Evolutionary conservation across 805 yeast genomes (phyloP), one percentile per base, ranked within the genome.

Genomic region (Wickerhamomyces rabaulensis): DNA sequence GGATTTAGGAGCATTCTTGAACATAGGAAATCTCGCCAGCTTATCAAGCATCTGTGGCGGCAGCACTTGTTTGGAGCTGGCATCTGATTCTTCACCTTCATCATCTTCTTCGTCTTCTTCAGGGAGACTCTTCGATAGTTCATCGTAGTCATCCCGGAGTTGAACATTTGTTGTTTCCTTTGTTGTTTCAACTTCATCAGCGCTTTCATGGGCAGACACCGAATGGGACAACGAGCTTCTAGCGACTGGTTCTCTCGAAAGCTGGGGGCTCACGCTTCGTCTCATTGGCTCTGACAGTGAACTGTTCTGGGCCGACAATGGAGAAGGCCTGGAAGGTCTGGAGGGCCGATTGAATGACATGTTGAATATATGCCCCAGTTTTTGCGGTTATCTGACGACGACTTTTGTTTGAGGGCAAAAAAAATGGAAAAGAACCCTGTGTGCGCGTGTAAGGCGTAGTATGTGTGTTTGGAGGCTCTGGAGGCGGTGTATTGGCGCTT

Each of bases 1-100:
- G 7, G 82, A 66, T 27, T 70, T 73, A 9, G 92, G 90, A 0
- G 92, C 92, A 43, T 74, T 72, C 48, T 71, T 73, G 67, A 84
- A 84, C 26, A 85, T 69, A 0, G 89, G 78, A 60, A 84, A 82
- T n/a, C 74, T 73, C 42, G 75, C 68, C 36, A 84, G 66, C 33
- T 75, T 67, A 43, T 71, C 73, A 52, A 80, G 60, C n/a, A 84
- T 67, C 45, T 74, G 79, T 3, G 78, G 74, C 0, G 88, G 89
- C 10, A 76, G 52, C 23, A 45, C 47, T 44, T 50, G 49, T 22
- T 41, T 41, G 10, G 27, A 20, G 13, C n/a, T 36, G 12, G 21
- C 20, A 6, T 40, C 49, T 21, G 41, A 19, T 15, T 31, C 45
- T 10, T 25, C 10, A 25, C 10, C 17, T 15, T 48, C 51, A 9